A percentile compares a stretch with the other conserved stretches of the same genome.
Conservation (phyloP, 2,329 filamentous ascomycete species). For the Fusarium poae region DNA sequence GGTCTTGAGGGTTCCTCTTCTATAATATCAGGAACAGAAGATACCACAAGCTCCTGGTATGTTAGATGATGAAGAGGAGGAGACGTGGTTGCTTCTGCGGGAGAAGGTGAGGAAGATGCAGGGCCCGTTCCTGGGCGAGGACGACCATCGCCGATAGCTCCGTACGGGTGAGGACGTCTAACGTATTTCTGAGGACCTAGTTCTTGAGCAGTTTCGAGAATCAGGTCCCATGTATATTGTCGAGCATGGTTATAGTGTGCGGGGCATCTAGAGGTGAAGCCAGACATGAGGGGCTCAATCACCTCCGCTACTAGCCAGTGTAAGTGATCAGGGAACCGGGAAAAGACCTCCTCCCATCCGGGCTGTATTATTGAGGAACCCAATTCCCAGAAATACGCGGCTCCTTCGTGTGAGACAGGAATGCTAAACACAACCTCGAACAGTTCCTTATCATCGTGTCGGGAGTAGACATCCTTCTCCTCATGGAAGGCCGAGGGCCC, state of each 20-base stretch:
- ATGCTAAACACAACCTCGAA: neutral
- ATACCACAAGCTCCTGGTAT: neutral
- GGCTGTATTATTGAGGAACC: neutral
- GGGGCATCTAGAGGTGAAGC: neutral
- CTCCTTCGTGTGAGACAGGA: neutral
- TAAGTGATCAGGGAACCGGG: neutral
- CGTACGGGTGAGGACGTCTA: neutral
- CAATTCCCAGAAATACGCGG: neutral
- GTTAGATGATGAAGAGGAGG: neutral
- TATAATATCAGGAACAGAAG: neutral
- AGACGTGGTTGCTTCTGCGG: neutral
- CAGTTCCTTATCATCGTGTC: neutral
- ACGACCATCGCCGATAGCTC: constrained; percentile 14
- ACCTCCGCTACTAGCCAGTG: neutral
- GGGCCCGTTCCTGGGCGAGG: neutral
- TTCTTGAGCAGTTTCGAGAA: neutral
- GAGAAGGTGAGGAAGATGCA: neutral
- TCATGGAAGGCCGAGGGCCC: neutral
- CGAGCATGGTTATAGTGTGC: neutral
- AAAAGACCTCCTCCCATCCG: neutral
- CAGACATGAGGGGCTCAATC: neutral
- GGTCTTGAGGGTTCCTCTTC: neutral
- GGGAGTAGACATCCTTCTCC: neutral
- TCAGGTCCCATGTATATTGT: neutral
- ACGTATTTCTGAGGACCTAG: neutral